Percentiles rank a stretch among this genome's conserved stretches.
phyloP scores from a whole-genome alignment of 345 rosid species.

The Eucalyptus tenuipes region DNA sequence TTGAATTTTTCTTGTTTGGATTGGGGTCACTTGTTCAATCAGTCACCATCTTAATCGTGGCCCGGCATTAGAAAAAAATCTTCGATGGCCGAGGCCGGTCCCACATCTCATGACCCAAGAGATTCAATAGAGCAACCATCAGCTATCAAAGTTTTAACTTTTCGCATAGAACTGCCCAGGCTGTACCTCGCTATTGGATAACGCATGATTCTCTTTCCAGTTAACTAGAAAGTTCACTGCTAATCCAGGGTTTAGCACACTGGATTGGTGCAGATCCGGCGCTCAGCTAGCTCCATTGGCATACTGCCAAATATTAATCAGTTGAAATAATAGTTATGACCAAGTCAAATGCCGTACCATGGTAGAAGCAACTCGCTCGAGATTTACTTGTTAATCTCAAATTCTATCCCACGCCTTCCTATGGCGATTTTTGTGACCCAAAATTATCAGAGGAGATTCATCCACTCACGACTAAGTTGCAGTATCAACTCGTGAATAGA shows the following conservation, averaged over 20 bases:
- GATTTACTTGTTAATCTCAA: background rate
- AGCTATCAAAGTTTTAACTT: background rate
- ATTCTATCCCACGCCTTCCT: background rate
- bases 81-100: background rate
- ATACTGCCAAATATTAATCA: background rate
- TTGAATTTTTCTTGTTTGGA: conserved; percentile 8
- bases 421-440: background rate
- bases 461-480: background rate
- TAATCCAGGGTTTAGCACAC: background rate
- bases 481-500: background rate
- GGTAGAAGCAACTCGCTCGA: background rate
- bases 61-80: background rate
- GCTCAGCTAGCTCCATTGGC: background rate
- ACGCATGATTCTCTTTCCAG: background rate
- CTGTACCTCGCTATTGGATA: background rate
- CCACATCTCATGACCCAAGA: background rate
- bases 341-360: background rate
- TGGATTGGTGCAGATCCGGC: background rate
- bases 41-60: background rate
- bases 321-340: background rate
- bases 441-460: background rate
- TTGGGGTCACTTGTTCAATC: background rate
- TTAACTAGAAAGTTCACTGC: background rate
- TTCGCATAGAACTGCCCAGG: background rate
- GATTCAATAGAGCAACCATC: background rate